Conservation (phyloP, 2,329 filamentous ascomycete genomes). For the Neofusicoccum sp. region DNA sequence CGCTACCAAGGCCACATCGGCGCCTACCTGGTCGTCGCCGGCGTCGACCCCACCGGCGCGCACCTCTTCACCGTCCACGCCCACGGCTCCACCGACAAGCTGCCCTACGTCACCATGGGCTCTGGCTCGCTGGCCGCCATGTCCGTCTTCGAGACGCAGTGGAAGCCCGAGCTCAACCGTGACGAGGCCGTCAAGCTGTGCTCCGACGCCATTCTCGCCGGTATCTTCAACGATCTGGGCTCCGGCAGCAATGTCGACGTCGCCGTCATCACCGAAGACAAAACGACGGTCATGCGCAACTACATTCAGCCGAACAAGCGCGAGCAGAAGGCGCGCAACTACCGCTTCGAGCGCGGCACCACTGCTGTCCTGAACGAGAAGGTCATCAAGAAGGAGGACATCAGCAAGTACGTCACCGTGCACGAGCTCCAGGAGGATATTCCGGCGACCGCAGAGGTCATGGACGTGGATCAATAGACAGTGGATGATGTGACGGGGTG, state of each 20-base stretch:
- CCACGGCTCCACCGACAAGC: slow-evolving; percentile 96
- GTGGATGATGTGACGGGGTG: background rate
- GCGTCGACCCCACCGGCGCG: slow-evolving; percentile 90
- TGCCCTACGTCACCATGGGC: slow-evolving; percentile 99
- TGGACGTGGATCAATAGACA: slow-evolving; percentile 58
- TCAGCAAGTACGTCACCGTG: slow-evolving; percentile 90
- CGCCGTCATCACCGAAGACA: slow-evolving; percentile 90
- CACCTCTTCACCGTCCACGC: slow-evolving; percentile 98
- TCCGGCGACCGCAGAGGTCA: slow-evolving; percentile 58
- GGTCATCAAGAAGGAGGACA: slow-evolving; percentile 89
- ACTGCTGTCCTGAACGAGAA: slow-evolving; percentile 95
- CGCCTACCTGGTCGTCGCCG: slow-evolving; percentile 94
- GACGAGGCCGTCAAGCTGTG: slow-evolving; percentile 82
- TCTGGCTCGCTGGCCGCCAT: slow-evolving; percentile 94
- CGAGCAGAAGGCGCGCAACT: slow-evolving; percentile 87
- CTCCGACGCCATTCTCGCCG: slow-evolving; percentile 85
- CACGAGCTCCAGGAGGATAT: slow-evolving; percentile 76
- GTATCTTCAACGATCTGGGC: slow-evolving; percentile 98
- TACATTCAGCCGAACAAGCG: slow-evolving; percentile 92
- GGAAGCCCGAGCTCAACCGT: slow-evolving; percentile 74
- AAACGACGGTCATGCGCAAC: slow-evolving; percentile 90
- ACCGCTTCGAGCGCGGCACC: slow-evolving; percentile 86
- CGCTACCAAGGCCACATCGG: slow-evolving; percentile 96
- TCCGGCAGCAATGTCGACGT: slow-evolving; percentile 98
- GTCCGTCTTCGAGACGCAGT: slow-evolving; percentile 95